Percentiles rank a stretch among this genome's conserved stretches.
These are phyloP conservation scores for Caryopteris hybrid DNA, from an alignment of 305 asterid genomes.

Conservation along the genomic window DNA sequence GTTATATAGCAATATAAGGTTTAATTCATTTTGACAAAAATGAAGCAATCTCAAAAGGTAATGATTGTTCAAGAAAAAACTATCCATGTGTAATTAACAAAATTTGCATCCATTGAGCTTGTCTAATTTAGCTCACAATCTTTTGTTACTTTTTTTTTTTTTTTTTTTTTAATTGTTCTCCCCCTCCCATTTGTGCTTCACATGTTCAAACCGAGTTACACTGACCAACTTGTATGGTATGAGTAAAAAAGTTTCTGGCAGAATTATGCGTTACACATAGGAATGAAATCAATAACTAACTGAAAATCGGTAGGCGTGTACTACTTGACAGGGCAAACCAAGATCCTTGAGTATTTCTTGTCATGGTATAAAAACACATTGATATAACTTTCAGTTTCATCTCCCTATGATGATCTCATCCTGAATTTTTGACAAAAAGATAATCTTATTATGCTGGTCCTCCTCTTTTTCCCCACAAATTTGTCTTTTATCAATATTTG, in stretches of 20 bases:
- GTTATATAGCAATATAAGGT: not conserved
- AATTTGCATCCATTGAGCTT: not conserved
- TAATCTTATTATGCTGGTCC: not conserved
- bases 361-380: not conserved
- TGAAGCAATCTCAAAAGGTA: not conserved
- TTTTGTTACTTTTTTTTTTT: too few species aligned
- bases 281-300: not conserved
- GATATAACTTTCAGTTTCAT: not conserved
- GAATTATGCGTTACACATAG: not conserved
- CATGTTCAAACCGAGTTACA: too few species aligned
- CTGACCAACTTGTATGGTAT: not conserved
- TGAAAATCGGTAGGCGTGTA: not conserved
- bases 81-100: not conserved
- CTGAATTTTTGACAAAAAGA: not conserved
- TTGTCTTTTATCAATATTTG: not conserved
- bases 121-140: not conserved
- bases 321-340: not conserved
- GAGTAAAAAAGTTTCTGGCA: not conserved
- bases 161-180: too few species aligned
- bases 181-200: too few species aligned
- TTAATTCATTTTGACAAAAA: not conserved
- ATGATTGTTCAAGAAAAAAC: not conserved
- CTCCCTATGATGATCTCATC: not conserved
- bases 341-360: not conserved
- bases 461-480: not conserved